Evolutionary conservation across 2,329 filamentous ascomycete genomes (phyloP).

Genomic region (Elsinoe perseae): DNA sequence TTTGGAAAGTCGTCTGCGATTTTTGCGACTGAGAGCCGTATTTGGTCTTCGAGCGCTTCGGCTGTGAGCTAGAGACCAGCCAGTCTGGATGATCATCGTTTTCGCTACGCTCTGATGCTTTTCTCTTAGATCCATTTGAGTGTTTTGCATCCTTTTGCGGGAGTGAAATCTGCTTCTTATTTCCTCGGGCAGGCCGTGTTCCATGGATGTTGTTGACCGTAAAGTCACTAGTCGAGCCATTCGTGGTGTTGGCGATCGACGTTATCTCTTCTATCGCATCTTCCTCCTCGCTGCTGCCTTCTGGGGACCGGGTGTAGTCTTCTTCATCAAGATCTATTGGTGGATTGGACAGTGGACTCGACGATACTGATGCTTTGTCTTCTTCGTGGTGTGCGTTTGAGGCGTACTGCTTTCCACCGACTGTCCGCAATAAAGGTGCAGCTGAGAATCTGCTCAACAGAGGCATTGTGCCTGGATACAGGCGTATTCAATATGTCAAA

Average conservation of each 20-base stretch:
- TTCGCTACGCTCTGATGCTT: not conserved
- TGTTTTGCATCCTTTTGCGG: not conserved
- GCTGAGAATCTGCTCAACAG: not conserved
- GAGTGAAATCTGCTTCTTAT: not conserved
- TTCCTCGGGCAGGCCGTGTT: not conserved
- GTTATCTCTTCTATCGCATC: not conserved
- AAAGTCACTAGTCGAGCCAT: not conserved
- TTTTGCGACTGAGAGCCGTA: constrained; percentile 13
- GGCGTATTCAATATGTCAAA: not conserved
- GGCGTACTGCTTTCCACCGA: not conserved
- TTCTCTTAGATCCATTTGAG: constrained; percentile 6
- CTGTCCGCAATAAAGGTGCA: not conserved
- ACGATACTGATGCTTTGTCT: not conserved
- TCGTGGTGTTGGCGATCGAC: not conserved
- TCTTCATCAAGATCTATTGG: constrained; percentile 9
- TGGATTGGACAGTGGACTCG: not conserved
- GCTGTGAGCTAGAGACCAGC: not conserved
- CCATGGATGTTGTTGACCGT: not conserved
- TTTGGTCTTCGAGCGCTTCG: constrained; percentile 6
- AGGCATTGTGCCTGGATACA: not conserved
- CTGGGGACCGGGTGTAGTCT: not conserved
- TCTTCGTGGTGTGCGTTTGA: constrained; percentile 6
- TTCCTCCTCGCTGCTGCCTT: constrained; percentile 1
- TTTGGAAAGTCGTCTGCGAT: constrained; percentile 3
- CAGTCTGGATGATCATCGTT: constrained; percentile 5